Evolutionary conservation across 2,329 filamentous ascomycete genomes (phyloP), one percentile per base, ranked within the genome.

Genomic region (Aspergillus persii): DNA sequence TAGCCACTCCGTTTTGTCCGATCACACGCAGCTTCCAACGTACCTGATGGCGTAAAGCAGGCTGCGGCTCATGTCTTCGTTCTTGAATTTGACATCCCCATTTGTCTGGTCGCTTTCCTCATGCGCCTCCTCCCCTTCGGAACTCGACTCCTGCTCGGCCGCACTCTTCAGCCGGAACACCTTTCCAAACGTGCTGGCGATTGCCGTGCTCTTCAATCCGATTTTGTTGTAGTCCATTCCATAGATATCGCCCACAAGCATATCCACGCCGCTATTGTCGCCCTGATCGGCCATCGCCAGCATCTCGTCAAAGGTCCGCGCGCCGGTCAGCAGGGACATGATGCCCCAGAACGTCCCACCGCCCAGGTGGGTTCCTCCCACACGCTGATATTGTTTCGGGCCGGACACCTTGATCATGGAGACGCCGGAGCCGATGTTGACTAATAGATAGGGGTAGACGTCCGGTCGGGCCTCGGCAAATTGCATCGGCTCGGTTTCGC

Each of bases 281-380:
- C 95, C 95, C 36, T 86, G 83, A 64, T 95, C 95, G 1, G 95
- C 93, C 80, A 96, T 89, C 56, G 89, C 88, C 39, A 99, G 83
- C 95, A 99, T 99, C 68, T 96, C 93, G 75, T 98, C 95, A 72
- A 99, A 99, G n/a, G 88, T 93, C 57, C 90, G 86, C 26, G 94
- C 92, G n/a, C 93, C 92, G 0, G 95, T 99, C 44, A 99, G 82
- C 54, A 99, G 84, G 11, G 91, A 95, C 41, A 99, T 83, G 27
- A 99, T 81, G 0, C 95, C 95, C 95, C 95, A 99, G 54, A 99
- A 88, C 1, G 95, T 99, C n/a, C 95, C 95, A 49, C 95, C 95
- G 36, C 95, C 95, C 0, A 99, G 84, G 3, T 93, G 96, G 3
- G 95, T 97, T 61, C 95, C 95, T 55, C 95, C 95, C 8, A 99